Evolutionary conservation across 2,329 filamentous ascomycete genomes (phyloP).

Genomic region (Alternaria longipes): DNA sequence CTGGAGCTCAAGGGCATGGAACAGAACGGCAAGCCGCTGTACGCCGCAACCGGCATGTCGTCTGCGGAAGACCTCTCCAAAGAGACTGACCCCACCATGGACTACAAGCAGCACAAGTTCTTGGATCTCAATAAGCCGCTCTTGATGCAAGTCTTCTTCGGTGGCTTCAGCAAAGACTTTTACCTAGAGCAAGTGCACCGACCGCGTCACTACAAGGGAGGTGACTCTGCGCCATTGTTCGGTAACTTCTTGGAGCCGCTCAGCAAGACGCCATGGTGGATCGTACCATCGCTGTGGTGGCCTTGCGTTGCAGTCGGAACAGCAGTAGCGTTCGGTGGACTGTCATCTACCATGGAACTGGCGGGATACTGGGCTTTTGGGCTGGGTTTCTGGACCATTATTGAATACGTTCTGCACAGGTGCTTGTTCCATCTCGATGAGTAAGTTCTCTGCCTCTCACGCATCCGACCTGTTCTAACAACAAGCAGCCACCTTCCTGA

Average conservation of each 20-base stretch:
- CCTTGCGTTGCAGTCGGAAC: conserved; percentile 81
- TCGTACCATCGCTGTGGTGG: conserved; percentile 84
- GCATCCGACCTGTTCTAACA: conserved; percentile 15
- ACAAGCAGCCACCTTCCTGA: conserved; percentile 79
- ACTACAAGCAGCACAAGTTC: conserved; percentile 94
- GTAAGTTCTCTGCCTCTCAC: conserved; percentile 62
- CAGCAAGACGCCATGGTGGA: conserved; percentile 92
- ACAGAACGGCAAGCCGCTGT: conserved; percentile 59
- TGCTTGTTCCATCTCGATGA: conserved; percentile 94
- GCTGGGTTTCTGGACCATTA: conserved; percentile 82
- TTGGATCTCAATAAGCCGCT: conserved; percentile 87
- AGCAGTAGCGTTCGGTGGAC: conserved; percentile 67
- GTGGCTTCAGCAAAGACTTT: conserved; percentile 92
- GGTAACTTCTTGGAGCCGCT: conserved; percentile 99
- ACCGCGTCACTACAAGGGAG: conserved; percentile 93
- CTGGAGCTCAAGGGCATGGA: conserved; percentile 60
- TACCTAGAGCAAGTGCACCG: conserved; percentile 97
- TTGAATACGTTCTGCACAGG: conserved; percentile 89
- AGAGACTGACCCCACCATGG: conserved; percentile 78
- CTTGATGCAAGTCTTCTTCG: conserved; percentile 85
- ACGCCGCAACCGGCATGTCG: conserved; percentile 81
- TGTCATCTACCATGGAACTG: conserved; percentile 57
- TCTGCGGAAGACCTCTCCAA: conserved; percentile 84
- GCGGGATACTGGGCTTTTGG: conserved; percentile 74
- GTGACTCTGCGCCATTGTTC: conserved; percentile 90